Evolutionary conservation across 1,284 basidiomycete genomes (phyloP).

Genomic region (Earliella scabrosa): DNA sequence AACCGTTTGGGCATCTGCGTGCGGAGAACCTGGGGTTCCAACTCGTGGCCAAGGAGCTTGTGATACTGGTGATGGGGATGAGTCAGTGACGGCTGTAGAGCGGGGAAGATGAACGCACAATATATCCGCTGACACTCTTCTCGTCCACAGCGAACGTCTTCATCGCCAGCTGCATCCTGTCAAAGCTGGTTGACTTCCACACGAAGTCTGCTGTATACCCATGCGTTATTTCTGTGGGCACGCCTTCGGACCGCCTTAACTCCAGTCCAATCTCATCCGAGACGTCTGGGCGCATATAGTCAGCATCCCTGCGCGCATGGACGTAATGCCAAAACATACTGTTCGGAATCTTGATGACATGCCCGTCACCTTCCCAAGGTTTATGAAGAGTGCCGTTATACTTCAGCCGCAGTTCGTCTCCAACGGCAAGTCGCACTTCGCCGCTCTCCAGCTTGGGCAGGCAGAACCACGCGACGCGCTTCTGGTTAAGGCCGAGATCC

Average conservation of each 20-base stretch:
- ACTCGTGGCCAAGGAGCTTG: conserved; percentile 96
- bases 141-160: conserved; percentile 99
- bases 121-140: conserved; percentile 98
- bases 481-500: conserved; percentile 98
- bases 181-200: conserved; percentile 99
- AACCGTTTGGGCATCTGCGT: conserved; percentile 97
- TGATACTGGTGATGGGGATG: conserved; percentile 72
- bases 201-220: conserved; percentile 98
- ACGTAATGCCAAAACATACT: conserved; percentile 56
- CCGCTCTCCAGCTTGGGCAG: conserved; percentile 98
- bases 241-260: conserved; percentile 89
- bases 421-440: conserved; percentile 95
- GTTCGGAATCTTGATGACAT: conserved; percentile 99
- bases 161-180: conserved; percentile 99
- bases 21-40: conserved; percentile 86
- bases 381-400: conserved; percentile 91
- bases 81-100: conserved; percentile 12
- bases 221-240: conserved; percentile 93
- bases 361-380: conserved; percentile 96
- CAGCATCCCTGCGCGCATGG: background rate
- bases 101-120: conserved; percentile 58
- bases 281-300: conserved; percentile 65
- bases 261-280: conserved; percentile 98
- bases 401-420: conserved; percentile 92
- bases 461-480: conserved; percentile 95